Percentiles rank a stretch among this genome's conserved stretches.
These are phyloP conservation scores for Leucocoprinus sp. DNA, from an alignment of 768 basidiomycete species.

Conservation along the genomic window DNA sequence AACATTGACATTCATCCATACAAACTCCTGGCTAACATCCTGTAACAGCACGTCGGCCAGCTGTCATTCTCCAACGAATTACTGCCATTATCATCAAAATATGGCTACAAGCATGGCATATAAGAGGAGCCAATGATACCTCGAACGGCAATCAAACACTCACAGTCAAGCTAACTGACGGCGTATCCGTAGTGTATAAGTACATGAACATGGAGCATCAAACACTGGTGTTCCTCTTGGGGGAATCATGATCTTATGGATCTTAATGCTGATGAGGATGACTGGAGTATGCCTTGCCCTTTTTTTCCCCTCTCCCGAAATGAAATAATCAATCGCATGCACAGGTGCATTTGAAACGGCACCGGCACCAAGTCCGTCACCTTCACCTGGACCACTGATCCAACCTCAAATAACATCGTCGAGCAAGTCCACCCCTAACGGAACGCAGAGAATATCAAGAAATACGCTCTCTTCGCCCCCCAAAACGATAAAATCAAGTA, in stretches of 20 bases:
- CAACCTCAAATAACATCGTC: constrained; percentile 9
- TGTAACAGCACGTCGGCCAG: no score
- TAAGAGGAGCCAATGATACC: no score
- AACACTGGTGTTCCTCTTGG: no score
- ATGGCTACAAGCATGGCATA: no score
- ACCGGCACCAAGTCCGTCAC: constrained; percentile 19
- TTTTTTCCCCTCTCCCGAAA: constrained; percentile 1
- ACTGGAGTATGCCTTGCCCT: constrained; percentile 91
- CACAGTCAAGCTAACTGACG: no score
- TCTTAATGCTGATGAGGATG: constrained; percentile 85
- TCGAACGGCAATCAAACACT: no score
- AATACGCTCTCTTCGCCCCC: not conserved
- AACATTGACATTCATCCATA: no score
- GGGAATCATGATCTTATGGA: constrained; percentile 82
- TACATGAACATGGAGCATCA: no score
- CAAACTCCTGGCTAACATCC: no score
- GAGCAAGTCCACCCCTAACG: constrained; percentile 12
- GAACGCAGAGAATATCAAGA: constrained; percentile 4
- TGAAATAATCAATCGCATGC: not conserved
- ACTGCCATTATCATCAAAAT: no score
- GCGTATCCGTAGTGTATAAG: no score
- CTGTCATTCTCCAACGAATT: no score
- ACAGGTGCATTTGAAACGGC: constrained; percentile 73
- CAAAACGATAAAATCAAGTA: not conserved
- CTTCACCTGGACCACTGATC: constrained; percentile 6